phyloP scores from a whole-genome alignment of 2,329 filamentous ascomycete genomes.

The Didymella exigua region DNA sequence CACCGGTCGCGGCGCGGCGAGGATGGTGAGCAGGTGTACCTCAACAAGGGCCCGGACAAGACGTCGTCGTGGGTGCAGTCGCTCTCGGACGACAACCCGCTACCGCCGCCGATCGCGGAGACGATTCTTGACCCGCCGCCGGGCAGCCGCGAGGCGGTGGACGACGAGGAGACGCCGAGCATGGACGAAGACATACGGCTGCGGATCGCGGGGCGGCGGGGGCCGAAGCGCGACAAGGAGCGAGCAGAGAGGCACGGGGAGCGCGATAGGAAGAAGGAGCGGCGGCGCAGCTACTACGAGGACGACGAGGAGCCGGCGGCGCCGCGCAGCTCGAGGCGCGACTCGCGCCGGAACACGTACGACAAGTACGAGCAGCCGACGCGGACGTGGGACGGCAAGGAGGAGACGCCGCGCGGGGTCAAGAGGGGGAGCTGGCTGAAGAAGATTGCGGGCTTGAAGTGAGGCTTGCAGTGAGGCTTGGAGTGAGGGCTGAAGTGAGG shows the following conservation, averaged over 20 bases:
- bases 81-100: slow-evolving; percentile 53
- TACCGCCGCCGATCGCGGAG: slow-evolving; percentile 52
- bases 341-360: slow-evolving; percentile 35
- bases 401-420: slow-evolving; percentile 29
- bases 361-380: slow-evolving; percentile 39
- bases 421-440: slow-evolving; percentile 56
- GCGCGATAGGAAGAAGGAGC: slow-evolving; percentile 34
- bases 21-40: slow-evolving; percentile 43
- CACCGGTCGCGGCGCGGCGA: slow-evolving; percentile 35
- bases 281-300: slow-evolving; percentile 32
- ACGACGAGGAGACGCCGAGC: slow-evolving; percentile 44
- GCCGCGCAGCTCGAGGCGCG: slow-evolving; percentile 24
- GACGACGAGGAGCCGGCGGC: slow-evolving; percentile 22
- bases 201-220: slow-evolving; percentile 40
- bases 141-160: slow-evolving; percentile 31
- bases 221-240: slow-evolving; percentile 40
- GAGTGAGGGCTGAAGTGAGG: not conserved
- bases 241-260: slow-evolving; percentile 35
- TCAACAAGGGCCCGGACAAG: slow-evolving; percentile 52
- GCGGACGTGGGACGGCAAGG: slow-evolving; percentile 49
- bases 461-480: not conserved
- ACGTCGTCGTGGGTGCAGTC: slow-evolving; percentile 57
- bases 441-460: slow-evolving; percentile 47
- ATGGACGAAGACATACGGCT: slow-evolving; percentile 49
- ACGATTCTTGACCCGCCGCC: slow-evolving; percentile 54